Evolutionary conservation across 2,329 filamentous ascomycete species (phyloP).

Genomic region (Escovopsis weberi): DNA sequence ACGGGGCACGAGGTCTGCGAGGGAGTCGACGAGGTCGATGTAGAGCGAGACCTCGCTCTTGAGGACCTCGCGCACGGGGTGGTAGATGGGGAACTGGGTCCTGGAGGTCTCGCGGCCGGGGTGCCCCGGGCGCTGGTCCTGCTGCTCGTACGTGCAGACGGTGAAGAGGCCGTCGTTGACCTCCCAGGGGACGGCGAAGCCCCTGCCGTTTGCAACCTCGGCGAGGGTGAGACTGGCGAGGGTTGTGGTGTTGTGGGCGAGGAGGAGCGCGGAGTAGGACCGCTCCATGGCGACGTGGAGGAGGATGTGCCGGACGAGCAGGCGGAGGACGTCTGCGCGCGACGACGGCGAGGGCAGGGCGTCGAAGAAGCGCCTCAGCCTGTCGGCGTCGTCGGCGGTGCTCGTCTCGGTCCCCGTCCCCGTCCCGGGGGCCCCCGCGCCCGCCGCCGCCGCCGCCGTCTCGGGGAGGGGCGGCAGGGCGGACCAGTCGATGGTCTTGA

Average conservation of each 20-base stretch:
- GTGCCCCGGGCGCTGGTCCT: background rate
- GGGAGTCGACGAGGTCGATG: constrained; percentile 36
- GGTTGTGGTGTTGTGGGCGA: constrained; percentile 76
- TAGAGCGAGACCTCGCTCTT: constrained; percentile 66
- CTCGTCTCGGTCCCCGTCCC: background rate
- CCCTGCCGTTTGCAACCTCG: constrained; percentile 82
- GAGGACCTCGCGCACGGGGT: constrained; percentile 73
- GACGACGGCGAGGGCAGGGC: constrained; percentile 61
- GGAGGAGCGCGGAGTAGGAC: constrained; percentile 56
- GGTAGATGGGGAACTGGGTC: constrained; percentile 41
- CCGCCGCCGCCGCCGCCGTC: background rate
- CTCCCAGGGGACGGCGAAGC: constrained; percentile 69
- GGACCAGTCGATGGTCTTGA: constrained; percentile 39
- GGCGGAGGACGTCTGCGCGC: constrained; percentile 54
- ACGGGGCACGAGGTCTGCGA: constrained; percentile 33
- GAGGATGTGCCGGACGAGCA: constrained; percentile 59
- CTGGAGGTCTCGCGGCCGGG: constrained; percentile 7
- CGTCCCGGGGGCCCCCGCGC: too few relatives aligned
- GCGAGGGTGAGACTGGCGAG: constrained; percentile 76
- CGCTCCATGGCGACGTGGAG: constrained; percentile 45
- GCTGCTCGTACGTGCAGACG: constrained; percentile 15
- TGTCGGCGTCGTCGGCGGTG: constrained; percentile 18
- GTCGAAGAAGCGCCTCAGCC: constrained; percentile 40
- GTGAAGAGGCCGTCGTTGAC: constrained; percentile 55
- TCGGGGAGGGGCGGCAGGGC: constrained; percentile 19